phyloP scores from a whole-genome alignment of 768 basidiomycete genomes.

The Lactarius psammicola region DNA sequence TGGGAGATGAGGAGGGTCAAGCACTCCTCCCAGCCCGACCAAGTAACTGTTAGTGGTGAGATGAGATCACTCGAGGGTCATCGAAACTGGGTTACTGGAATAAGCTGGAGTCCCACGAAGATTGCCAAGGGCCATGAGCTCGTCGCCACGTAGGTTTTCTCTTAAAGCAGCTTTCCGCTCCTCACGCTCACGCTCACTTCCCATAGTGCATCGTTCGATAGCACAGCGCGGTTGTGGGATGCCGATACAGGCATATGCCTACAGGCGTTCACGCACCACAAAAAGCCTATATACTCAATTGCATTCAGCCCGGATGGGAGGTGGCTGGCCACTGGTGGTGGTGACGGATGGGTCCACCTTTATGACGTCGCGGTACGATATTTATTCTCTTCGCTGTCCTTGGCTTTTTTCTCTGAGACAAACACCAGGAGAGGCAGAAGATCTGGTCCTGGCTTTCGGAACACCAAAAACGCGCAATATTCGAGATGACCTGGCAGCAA shows the following conservation, averaged over 20 bases:
- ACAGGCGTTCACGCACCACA: slow-evolving; percentile 68
- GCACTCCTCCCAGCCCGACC: slow-evolving; percentile 31
- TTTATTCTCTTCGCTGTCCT: not conserved
- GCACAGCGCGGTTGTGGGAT: slow-evolving; percentile 81
- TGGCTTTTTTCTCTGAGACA: not conserved
- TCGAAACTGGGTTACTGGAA: slow-evolving; percentile 57
- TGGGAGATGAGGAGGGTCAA: slow-evolving; percentile 61
- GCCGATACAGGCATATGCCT: slow-evolving; percentile 73
- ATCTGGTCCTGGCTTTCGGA: slow-evolving; percentile 29
- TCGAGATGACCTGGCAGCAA: slow-evolving; percentile 30
- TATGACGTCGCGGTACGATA: slow-evolving; percentile 66
- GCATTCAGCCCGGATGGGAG: slow-evolving; percentile 73
- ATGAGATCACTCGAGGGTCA: slow-evolving; percentile 58
- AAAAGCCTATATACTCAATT: slow-evolving; percentile 67
- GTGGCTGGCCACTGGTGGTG: slow-evolving; percentile 73
- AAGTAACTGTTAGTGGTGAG: slow-evolving; percentile 33
- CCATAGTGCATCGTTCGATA: slow-evolving; percentile 74
- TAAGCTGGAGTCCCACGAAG: slow-evolving; percentile 66
- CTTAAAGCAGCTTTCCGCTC: slow-evolving; percentile 14
- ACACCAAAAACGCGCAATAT: slow-evolving; percentile 26
- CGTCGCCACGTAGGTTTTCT: slow-evolving; percentile 60
- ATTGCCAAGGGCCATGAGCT: slow-evolving; percentile 54
- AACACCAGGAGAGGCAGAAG: slow-evolving; percentile 20
- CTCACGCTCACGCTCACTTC: not conserved
- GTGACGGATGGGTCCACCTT: slow-evolving; percentile 73